Conservation (phyloP, 2,329 filamentous ascomycete species). For the Penicillium janthinellum region DNA sequence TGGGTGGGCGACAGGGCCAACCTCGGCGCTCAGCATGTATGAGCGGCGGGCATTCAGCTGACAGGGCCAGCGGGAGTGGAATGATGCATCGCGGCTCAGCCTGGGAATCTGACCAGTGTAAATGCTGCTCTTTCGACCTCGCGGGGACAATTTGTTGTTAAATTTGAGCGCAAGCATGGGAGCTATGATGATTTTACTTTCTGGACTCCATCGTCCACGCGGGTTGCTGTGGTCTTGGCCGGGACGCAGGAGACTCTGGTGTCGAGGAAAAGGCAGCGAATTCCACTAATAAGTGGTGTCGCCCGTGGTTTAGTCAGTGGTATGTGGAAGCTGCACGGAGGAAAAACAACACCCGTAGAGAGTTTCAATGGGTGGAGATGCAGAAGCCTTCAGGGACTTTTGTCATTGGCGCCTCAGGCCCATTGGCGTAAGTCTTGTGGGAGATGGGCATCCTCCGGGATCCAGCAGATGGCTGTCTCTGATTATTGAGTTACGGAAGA, state of each 20-base stretch:
- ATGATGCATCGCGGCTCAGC: neutral
- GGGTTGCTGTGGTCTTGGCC: neutral
- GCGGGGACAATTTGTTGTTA: neutral
- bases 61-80: slow-evolving; percentile 35
- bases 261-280: neutral
- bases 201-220: neutral
- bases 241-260: neutral
- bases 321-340: neutral
- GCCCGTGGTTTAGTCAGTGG: neutral
- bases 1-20: neutral
- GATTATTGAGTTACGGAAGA: neutral
- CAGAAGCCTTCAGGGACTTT: neutral
- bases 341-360: neutral
- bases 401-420: neutral
- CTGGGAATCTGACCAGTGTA: neutral
- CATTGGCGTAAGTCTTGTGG: neutral
- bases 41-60: slow-evolving; percentile 45
- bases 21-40: neutral
- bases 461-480: neutral
- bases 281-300: neutral
- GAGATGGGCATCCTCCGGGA: neutral
- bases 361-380: too few relatives aligned
- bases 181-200: neutral
- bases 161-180: neutral
- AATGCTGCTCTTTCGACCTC: neutral